Base-by-base conservation (phyloP, 345 rosid species). In the Euclidium syriacum region DNA sequence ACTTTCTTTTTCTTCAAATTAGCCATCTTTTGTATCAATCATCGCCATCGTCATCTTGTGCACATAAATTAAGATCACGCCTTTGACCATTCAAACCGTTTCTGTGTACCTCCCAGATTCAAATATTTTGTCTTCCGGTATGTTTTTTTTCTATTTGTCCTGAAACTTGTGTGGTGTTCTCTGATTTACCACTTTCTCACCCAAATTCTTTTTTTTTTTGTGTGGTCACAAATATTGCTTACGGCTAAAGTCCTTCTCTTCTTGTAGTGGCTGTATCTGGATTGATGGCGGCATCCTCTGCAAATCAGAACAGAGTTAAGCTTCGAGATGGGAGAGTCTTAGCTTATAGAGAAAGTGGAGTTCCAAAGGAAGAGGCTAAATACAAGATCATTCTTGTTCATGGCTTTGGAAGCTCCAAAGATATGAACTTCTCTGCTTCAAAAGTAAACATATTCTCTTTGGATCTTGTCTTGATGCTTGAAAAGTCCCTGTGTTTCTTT, bases 351-450 rank as follows among this genome's bases (percentile, higher is more conserved):
- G 98, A 91, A 66, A 70, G 41, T 34, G 98, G 98, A 29, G 88
- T 86, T 23, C 71, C 96, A 65, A 86, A 73, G 68, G 70, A 62
- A 44, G 38, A 77, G 15, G 71, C 98, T 1, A 83, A 78, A 33
- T 77, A 65, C 78, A 80, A 64, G 70, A 80, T 91, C 73, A 52
- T 88, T 54, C 62, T 91, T 53, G 87, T 86, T 56, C 96, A 91
- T 71, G 98, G 98, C 22, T 88, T 91, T 73, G 96, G 90, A 57
- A 88, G 96, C 85, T 88, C 98, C 40, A 88, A 91, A 71, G 96
- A 88, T n/a, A 91, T 86, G 96, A 84, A 68, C 67, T 86, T 91
- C 71, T 78, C 73, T 18, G 90, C 80, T 7, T 77, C 98, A 27
- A 80, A 82, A 64, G 96, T 86, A 86, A 32, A 57, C 10, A 46